Evolutionary conservation across 2,329 filamentous ascomycete genomes (phyloP), one percentile per base, ranked within the genome.

Genomic region (Cladophialophora bantiana): DNA sequence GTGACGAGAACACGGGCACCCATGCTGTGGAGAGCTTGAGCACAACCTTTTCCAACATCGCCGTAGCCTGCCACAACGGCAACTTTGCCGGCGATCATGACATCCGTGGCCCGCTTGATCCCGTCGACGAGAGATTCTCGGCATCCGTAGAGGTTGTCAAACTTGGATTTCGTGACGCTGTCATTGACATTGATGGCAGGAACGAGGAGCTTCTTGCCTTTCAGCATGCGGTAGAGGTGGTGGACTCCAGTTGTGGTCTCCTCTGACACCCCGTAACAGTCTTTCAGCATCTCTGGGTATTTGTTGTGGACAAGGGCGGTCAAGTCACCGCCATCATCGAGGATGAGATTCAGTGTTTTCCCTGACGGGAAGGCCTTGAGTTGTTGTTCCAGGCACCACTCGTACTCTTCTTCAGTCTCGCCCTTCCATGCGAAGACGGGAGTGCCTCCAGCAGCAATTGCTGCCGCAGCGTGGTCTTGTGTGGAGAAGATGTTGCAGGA

Each of bases 401-500:
- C 88, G 89, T 98, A 99, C 87, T 98, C 95, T 85, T 98, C 95
- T 85, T 99, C 95, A 75, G 94, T 97, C 92, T 99, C 95, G 78
- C 94, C 88, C 83, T 90, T 90, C 88, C 88, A 90, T 76, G 88
- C 88, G 78, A 90, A 90, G 76, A 99, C 94, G 77, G 94, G 94
- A 73, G 96, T 90, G 81, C 94, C 95, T 62, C 89, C 86, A 65
- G 94, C 95, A 75, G 95, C 95, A 84, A 99, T 97, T 81, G 95
- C 95, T 74, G 95, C 94, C 63, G 95, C 95, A 77, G 95, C 95
- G 84, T 98, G 94, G 85, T 98, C 95, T 84, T 97, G 94, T 76
- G 94, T 98, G 81, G 91, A 95, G 90, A 97, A 99, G 84, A 99
- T 98, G 89, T 99, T 98, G 91, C 95, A 99, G 76, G 91, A 95